A percentile compares a stretch with the other conserved stretches of the same genome.
phyloP scores from a whole-genome alignment of 2,329 filamentous ascomycete species.

The Epichloe glyceriae region DNA sequence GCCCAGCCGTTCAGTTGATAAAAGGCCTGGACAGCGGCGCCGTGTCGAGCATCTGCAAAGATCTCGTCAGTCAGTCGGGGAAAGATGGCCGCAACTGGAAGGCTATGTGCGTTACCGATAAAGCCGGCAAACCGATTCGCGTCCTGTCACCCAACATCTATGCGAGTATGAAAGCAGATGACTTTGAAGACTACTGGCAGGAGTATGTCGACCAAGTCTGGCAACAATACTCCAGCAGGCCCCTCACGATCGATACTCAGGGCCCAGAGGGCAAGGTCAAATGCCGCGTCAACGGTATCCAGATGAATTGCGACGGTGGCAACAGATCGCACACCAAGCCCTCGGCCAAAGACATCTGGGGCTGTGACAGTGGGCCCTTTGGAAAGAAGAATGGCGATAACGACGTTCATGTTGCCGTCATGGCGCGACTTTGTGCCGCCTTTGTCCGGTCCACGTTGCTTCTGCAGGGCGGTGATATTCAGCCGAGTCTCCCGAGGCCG shows the following conservation, averaged over 20 bases:
- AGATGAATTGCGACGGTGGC: slow-evolving; percentile 29
- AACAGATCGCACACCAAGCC: slow-evolving; percentile 31
- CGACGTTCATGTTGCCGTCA: slow-evolving; percentile 26
- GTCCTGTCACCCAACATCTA: slow-evolving; percentile 32
- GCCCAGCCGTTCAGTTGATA: slow-evolving; percentile 24
- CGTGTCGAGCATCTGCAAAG: slow-evolving; percentile 27
- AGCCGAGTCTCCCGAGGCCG: slow-evolving; percentile 26
- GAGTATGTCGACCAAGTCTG: slow-evolving; percentile 34
- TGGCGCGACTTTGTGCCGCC: slow-evolving; percentile 37
- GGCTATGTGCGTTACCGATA: slow-evolving; percentile 28
- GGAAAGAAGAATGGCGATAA: slow-evolving; percentile 24
- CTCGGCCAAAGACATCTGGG: slow-evolving; percentile 32
- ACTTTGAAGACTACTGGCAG: slow-evolving; percentile 30
- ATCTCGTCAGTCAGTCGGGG: slow-evolving; percentile 23
- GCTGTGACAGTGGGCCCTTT: slow-evolving; percentile 37
- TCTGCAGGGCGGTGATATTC: slow-evolving; percentile 30
- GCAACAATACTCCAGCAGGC: slow-evolving; percentile 23
- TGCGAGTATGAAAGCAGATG: slow-evolving; percentile 19
- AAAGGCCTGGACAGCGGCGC: slow-evolving; percentile 25
- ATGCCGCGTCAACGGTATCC: slow-evolving; percentile 23
- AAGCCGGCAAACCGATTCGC: slow-evolving; percentile 25
- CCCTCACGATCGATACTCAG: slow-evolving; percentile 32
- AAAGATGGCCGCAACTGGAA: slow-evolving; percentile 30
- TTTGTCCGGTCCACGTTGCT: slow-evolving; percentile 35
- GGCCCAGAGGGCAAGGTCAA: slow-evolving; percentile 23